Conservation (phyloP, 805 yeast genomes). For the Saturnispora serradocipensis region DNA sequence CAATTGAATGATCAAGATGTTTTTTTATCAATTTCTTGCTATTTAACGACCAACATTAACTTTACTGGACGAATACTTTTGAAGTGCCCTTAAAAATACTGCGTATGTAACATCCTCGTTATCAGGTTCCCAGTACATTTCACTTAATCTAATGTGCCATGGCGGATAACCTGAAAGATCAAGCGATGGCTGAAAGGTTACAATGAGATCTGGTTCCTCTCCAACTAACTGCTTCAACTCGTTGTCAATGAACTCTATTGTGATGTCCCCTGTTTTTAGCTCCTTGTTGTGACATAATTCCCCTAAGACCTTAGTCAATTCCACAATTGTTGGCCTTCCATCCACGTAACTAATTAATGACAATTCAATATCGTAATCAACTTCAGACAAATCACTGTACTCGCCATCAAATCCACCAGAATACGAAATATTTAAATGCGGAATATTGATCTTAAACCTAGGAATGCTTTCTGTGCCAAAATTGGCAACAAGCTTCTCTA, state of each 20-base stretch:
- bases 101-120: slow-evolving; percentile 73
- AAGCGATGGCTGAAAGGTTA: slow-evolving; percentile 76
- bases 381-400: slow-evolving; percentile 24
- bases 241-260: slow-evolving; percentile 64
- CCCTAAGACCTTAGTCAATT: slow-evolving; percentile 77
- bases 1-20: background rate
- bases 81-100: slow-evolving; percentile 71
- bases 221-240: slow-evolving; percentile 72
- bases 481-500: slow-evolving; percentile 53
- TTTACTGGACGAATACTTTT: slow-evolving; percentile 69
- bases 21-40: background rate
- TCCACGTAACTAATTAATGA: slow-evolving; percentile 64
- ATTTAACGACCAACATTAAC: slow-evolving; percentile 76
- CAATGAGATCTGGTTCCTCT: slow-evolving; percentile 83
- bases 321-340: slow-evolving; percentile 86
- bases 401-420: slow-evolving; percentile 32
- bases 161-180: slow-evolving; percentile 96
- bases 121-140: slow-evolving; percentile 85
- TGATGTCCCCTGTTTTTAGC: slow-evolving; percentile 55
- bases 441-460: slow-evolving; percentile 49
- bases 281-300: slow-evolving; percentile 58
- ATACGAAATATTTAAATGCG: slow-evolving; percentile 50
- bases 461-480: slow-evolving; percentile 69
- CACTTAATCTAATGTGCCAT: slow-evolving; percentile 90
- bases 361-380: slow-evolving; percentile 45